Evolutionary conservation across 2,329 filamentous ascomycete species (phyloP).

Genomic region (Ophiocordyceps camponoti-saundersi): DNA sequence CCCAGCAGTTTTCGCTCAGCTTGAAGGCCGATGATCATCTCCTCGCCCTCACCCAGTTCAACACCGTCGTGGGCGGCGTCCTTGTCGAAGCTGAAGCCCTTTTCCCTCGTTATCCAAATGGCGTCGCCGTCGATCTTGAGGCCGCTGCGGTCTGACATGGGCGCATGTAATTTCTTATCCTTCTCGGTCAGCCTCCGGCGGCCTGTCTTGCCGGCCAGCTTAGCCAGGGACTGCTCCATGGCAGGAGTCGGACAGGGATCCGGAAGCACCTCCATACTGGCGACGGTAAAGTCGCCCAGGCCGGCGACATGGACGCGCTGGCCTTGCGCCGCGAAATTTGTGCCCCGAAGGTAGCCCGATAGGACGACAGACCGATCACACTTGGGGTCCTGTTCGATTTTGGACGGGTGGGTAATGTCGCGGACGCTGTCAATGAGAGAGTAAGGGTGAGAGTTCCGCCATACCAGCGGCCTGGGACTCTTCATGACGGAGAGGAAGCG

Average conservation of each 20-base stretch:
- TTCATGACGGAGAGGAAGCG: conserved; percentile 98
- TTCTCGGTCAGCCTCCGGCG: conserved; percentile 80
- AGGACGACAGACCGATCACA: conserved; percentile 83
- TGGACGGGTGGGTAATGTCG: conserved; percentile 84
- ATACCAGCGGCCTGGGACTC: conserved; percentile 87
- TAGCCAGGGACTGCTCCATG: conserved; percentile 75
- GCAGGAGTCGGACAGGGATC: conserved; percentile 91
- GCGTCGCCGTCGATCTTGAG: conserved; percentile 94
- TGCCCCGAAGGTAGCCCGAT: conserved; percentile 86
- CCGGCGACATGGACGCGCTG: conserved; percentile 87
- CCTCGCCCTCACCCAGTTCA: conserved; percentile 83
- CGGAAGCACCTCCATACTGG: conserved; percentile 70
- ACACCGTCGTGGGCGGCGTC: conserved; percentile 36
- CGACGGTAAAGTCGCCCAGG: conserved; percentile 73
- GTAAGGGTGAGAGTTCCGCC: conserved; percentile 94
- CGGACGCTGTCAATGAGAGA: conserved; percentile 85
- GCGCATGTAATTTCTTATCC: conserved; percentile 88
- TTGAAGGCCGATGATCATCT: conserved; percentile 83
- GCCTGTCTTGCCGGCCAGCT: conserved; percentile 66
- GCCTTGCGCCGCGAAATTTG: conserved; percentile 75
- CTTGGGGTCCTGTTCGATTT: conserved; percentile 73
- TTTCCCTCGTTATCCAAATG: conserved; percentile 66
- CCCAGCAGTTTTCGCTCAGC: conserved; percentile 68
- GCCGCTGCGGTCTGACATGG: conserved; percentile 95
- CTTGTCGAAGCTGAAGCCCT: conserved; percentile 58